Conservation (phyloP, 1,284 basidiomycete genomes). For the Apiotrichum domesticum region DNA sequence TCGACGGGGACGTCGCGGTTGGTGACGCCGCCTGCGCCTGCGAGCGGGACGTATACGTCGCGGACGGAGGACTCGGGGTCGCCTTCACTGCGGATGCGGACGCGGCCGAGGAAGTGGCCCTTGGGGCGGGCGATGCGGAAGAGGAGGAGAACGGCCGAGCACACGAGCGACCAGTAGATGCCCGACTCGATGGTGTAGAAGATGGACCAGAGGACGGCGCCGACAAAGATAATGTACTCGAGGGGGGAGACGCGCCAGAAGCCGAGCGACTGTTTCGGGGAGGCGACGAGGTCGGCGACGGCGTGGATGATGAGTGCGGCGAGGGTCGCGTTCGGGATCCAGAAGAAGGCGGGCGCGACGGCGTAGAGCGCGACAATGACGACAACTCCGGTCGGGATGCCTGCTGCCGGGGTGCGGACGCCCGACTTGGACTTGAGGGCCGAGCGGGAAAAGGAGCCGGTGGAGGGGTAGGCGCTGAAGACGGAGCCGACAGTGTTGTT, state of each 20-base stretch:
- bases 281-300: conserved; percentile 84
- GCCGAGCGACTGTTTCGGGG: conserved; percentile 76
- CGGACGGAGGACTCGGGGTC: conserved; percentile 47
- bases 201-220: conserved; percentile 78
- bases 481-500: conserved; percentile 61
- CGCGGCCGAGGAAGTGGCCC: conserved; percentile 83
- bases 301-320: conserved; percentile 95
- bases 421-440: conserved; percentile 95
- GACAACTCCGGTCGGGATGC: conserved; percentile 77
- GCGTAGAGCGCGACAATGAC: conserved; percentile 94
- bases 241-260: conserved; percentile 93
- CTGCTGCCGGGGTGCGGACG: conserved; percentile 87
- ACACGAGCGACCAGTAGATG: conserved; percentile 82
- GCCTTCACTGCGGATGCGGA: conserved; percentile 52
- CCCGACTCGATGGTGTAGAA: conserved; percentile 89
- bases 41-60: conserved; percentile 72
- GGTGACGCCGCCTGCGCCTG: conserved; percentile 52
- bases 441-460: conserved; percentile 95
- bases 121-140: conserved; percentile 86
- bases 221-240: conserved; percentile 82
- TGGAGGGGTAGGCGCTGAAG: conserved; percentile 91
- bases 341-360: conserved; percentile 77
- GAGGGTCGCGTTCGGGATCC: conserved; percentile 56
- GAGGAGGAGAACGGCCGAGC: conserved; percentile 77
- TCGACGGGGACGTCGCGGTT: conserved; percentile 68